Base-by-base conservation (phyloP, 192 early-diverging fungal species). In the Coemansia sp. region DNA sequence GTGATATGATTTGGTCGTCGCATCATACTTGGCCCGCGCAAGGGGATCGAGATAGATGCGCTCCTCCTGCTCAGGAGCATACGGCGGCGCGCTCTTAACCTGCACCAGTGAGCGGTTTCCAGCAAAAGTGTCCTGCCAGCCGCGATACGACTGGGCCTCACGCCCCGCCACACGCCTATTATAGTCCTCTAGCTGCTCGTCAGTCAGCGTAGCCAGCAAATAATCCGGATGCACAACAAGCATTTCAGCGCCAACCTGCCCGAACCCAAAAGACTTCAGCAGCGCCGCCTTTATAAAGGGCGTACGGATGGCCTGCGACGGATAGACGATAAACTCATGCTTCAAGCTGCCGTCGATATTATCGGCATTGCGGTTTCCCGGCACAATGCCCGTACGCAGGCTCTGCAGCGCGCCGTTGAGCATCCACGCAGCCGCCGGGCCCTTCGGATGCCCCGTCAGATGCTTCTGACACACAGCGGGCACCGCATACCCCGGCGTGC, bases 341-440 rank as follows among this genome's bases (percentile, higher is more conserved):
- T 94, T 81, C 24, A 96, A 85, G 1, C 85, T 77, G 53, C 74
- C 78, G 61, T 69, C 75, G 39, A 78, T 72, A 34, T 74, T 72
- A 50, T 78, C 75, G 1, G 75, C 73, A 68, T 98, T 95, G 73
- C 93, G 93, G 87, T 98, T 98, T 39, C 96, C 96, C 8, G 96
- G 96, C 40, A 96, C 86, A 44, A 94, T 78, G 72, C 95, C 93
- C 27, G 89, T 90, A 62, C 92, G 89, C 45, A 98, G 80, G 53
- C 86, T 73, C 81, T 98, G 94, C 35, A 98, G 73, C 39, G 93
- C 87, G 69, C 95, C 92, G 87, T 95, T 98, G 73, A 94, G 88
- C 95, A 96, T 96, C 95, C 95, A 98, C 5, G 93, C 93, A 54
- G 93, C 96, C 39, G 96, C 96, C 21, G 96, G 90, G 62, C 92